Evolutionary conservation across 768 basidiomycete species (phyloP).

Genomic region (Kondoa malvinella): DNA sequence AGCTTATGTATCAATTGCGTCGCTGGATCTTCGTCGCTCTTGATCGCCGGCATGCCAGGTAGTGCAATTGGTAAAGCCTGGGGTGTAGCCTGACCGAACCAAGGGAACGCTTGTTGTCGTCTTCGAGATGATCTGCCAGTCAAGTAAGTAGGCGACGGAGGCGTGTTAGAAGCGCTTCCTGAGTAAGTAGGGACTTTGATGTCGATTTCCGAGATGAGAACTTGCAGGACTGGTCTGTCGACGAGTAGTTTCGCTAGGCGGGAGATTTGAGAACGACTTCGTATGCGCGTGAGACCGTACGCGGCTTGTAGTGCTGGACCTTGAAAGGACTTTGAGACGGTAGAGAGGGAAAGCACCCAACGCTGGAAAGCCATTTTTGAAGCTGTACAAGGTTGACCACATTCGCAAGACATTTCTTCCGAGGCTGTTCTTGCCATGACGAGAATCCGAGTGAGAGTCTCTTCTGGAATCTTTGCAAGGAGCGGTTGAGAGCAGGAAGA

Average conservation of each 20-base stretch:
- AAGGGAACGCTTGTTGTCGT: constrained; percentile 1
- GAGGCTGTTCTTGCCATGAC: neutral
- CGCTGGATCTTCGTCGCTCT: neutral
- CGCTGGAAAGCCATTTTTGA: neutral
- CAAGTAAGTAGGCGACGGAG: neutral
- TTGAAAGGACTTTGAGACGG: neutral
- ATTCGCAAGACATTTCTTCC: neutral
- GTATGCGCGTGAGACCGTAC: neutral
- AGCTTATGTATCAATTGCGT: neutral
- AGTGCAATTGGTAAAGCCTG: neutral
- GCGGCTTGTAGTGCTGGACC: neutral
- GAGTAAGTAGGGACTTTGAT: neutral
- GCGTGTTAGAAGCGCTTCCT: neutral
- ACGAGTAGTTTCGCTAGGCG: neutral
- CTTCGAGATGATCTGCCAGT: neutral
- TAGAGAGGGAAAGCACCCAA: neutral
- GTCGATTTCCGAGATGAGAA: neutral
- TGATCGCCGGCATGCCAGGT: neutral
- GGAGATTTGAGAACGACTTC: neutral
- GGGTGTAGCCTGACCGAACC: neutral
- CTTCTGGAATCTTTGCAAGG: neutral
- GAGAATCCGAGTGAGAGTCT: constrained; percentile 6
- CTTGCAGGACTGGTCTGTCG: neutral
- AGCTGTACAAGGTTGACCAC: neutral
- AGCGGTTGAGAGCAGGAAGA: too few species aligned